phyloP scores from a whole-genome alignment of 495 filamentous ascomycete genomes.

The Penicillium goetzii region DNA sequence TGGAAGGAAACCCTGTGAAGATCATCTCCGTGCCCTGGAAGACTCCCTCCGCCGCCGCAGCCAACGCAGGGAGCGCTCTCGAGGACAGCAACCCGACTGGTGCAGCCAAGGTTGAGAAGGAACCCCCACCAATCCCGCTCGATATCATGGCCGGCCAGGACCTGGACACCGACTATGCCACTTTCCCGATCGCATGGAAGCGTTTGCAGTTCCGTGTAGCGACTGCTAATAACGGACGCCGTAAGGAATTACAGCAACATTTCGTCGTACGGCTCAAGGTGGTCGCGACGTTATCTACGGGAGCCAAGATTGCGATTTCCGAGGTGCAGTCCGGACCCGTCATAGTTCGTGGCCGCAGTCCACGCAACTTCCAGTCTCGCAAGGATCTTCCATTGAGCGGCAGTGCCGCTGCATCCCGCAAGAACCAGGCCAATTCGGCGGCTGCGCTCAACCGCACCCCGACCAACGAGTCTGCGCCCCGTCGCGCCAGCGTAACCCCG shows the following conservation, averaged over 20 bases:
- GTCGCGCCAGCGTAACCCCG: conserved; percentile 52
- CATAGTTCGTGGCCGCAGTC: conserved; percentile 77
- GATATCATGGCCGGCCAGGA: conserved; percentile 78
- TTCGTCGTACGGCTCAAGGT: conserved; percentile 78
- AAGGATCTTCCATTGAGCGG: conserved; percentile 77
- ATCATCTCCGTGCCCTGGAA: conserved; percentile 95
- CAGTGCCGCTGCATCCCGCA: conserved; percentile 69
- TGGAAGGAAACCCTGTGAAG: conserved; percentile 84
- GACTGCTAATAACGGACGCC: conserved; percentile 79
- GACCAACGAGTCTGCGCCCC: conserved; percentile 48
- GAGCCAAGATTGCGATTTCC: conserved; percentile 66
- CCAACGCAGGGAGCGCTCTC: conserved; percentile 58
- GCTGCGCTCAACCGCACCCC: conserved; percentile 50
- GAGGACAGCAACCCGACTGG: conserved; percentile 50
- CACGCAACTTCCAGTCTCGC: conserved; percentile 76
- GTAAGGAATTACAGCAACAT: conserved; percentile 81
- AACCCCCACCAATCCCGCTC: conserved; percentile 69
- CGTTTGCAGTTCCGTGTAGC: conserved; percentile 89
- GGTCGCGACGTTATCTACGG: conserved; percentile 70
- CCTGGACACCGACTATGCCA: conserved; percentile 73
- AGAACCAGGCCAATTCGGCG: conserved; percentile 45
- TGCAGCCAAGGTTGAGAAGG: conserved; percentile 65
- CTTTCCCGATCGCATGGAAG: conserved; percentile 88
- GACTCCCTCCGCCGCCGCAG: conserved; percentile 62
- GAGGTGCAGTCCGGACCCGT: conserved; percentile 76